A percentile compares a stretch with the other conserved stretches of the same genome.
Evolutionary conservation across 177 flowering plant genomes (phyloP).

Genomic region (Vitis hybrid): DNA sequence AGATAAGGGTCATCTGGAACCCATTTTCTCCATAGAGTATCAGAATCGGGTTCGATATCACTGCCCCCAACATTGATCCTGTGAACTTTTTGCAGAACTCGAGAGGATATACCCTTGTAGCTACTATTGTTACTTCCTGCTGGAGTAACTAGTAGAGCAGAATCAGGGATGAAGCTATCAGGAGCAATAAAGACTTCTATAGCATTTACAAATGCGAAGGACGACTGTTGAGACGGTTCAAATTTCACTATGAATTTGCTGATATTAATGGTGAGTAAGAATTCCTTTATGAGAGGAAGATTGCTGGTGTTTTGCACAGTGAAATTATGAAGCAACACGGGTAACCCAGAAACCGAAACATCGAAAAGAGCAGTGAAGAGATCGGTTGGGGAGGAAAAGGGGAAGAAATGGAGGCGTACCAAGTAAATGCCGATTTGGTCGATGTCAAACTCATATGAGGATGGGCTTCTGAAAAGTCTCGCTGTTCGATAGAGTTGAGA

Average conservation of each 20-base stretch:
- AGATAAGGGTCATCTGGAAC: conserved; percentile 22
- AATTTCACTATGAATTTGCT: conserved; percentile 18
- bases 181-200: conserved; percentile 51
- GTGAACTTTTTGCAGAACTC: conserved; percentile 32
- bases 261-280: not conserved
- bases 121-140: not conserved
- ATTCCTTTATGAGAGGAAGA: conserved; percentile 26
- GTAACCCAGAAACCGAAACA: conserved; percentile 14
- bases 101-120: conserved; percentile 13
- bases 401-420: conserved; percentile 37
- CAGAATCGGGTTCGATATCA: conserved; percentile 24
- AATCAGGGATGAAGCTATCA: conserved; percentile 16
- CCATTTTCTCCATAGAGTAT: conserved; percentile 33
- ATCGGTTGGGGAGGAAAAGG: conserved; percentile 9
- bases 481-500: conserved; percentile 27
- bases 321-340: conserved; percentile 18
- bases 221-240: conserved; percentile 23
- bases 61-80: conserved; percentile 58
- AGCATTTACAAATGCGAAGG: conserved; percentile 52
- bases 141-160: conserved; percentile 9
- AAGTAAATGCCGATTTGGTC: conserved; percentile 4
- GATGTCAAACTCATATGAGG: conserved; percentile 18
- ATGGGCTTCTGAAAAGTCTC: conserved; percentile 16
- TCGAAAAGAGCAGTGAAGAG: conserved; percentile 20
- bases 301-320: not conserved